These are phyloP conservation scores for Lindgomyces ingoldianus DNA, from an alignment of 495 filamentous ascomycete genomes.

Conservation along the genomic window DNA sequence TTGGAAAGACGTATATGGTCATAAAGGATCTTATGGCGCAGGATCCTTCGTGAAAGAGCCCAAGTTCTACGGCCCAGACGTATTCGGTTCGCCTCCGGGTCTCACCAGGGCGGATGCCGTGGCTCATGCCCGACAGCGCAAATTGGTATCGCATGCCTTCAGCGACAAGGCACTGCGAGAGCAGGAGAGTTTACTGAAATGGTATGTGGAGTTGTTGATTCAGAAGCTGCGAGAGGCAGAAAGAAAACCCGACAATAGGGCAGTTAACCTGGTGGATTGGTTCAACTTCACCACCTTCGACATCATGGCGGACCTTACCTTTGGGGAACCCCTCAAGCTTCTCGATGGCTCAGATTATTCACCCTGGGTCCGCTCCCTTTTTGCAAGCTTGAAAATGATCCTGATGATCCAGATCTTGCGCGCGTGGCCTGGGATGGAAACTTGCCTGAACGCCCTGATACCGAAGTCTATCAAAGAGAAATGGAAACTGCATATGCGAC, in stretches of 20 bases:
- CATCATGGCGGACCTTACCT: conserved; percentile 32
- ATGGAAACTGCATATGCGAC: not conserved
- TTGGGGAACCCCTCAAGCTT: conserved; percentile 26
- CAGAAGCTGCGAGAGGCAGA: conserved; percentile 13
- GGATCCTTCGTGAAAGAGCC: conserved; percentile 13
- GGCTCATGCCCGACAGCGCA: conserved; percentile 20
- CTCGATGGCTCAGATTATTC: conserved; percentile 21
- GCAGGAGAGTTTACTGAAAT: conserved; percentile 18
- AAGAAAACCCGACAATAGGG: not conserved
- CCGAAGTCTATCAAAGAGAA: conserved; percentile 10
- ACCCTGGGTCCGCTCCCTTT: conserved; percentile 20
- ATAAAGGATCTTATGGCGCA: not conserved
- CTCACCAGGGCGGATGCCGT: conserved; percentile 19
- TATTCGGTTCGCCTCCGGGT: not conserved
- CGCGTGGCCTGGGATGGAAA: not conserved
- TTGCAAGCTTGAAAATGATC: conserved; percentile 5
- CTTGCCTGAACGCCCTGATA: not conserved
- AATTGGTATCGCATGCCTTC: conserved; percentile 27
- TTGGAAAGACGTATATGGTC: conserved; percentile 27
- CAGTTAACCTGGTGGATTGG: conserved; percentile 15
- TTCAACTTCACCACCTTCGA: conserved; percentile 36
- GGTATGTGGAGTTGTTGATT: conserved; percentile 21
- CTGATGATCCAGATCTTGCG: not conserved
- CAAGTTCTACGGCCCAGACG: conserved; percentile 12
- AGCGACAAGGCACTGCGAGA: conserved; percentile 27